Conservation (phyloP, 306 rosid species). For the Vigna hirtella region DNA sequence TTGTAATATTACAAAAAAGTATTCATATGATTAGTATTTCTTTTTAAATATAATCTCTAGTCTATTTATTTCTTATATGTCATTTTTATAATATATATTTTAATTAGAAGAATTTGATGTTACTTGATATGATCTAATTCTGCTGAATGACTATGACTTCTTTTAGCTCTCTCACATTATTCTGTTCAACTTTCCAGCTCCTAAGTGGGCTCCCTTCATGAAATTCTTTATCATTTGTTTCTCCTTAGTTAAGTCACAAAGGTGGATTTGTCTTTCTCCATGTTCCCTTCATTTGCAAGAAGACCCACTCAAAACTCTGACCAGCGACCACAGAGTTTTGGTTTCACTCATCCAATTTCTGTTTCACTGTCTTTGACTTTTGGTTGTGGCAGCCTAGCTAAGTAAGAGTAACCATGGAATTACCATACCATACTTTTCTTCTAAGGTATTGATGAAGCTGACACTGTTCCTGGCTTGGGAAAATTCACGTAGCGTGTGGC, state of each 20-base stretch:
- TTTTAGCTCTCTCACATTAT: neutral
- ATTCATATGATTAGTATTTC: no score
- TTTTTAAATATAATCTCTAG: no score
- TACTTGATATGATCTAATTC: no score
- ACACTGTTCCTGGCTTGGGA: no score
- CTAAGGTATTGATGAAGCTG: no score
- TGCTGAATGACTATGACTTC: neutral
- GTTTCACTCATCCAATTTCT: neutral
- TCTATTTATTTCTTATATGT: no score
- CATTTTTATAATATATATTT: no score
- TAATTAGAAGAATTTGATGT: no score
- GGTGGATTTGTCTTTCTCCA: slow-evolving; percentile 31
- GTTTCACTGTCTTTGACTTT: slow-evolving; percentile 40
- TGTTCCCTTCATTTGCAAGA: neutral
- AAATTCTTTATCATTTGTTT: neutral
- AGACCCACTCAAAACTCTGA: slow-evolving; percentile 49
- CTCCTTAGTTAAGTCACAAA: slow-evolving; percentile 23
- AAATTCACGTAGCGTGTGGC: no score
- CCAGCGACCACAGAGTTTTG: slow-evolving; percentile 29
- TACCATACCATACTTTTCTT: no score
- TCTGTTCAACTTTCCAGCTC: slow-evolving; percentile 12
- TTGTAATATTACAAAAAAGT: no score
- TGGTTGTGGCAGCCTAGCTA: slow-evolving; percentile 18
- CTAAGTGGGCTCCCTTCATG: neutral
- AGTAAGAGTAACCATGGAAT: slow-evolving; percentile 5